Percentiles rank a stretch among this genome's conserved stretches.
phyloP scores from a whole-genome alignment of 805 yeast genomes.

The Hanseniaspora pseudoguilliermondii region DNA sequence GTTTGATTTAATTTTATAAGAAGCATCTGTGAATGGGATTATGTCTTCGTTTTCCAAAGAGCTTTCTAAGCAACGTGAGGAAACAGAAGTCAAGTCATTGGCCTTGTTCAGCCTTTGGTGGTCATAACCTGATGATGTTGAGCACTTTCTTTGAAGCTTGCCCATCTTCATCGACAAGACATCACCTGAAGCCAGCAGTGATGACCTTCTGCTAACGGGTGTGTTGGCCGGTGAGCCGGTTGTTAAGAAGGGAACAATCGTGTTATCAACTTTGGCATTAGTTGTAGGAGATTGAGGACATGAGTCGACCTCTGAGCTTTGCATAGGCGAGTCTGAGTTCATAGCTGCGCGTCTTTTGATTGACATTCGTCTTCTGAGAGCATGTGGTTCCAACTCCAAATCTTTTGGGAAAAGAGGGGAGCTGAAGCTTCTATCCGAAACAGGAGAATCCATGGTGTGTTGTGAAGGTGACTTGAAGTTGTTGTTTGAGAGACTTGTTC shows the following conservation, averaged over 20 bases:
- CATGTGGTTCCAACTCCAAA: not conserved
- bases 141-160: not conserved
- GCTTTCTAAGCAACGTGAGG: not conserved
- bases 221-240: not conserved
- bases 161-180: conserved; percentile 9
- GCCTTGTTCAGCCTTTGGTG: not conserved
- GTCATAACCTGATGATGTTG: not conserved
- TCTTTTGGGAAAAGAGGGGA: not conserved
- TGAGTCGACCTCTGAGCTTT: not conserved
- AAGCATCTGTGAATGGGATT: not conserved
- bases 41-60: not conserved
- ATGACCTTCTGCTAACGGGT: not conserved
- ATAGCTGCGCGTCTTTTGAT: not conserved
- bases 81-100: not conserved
- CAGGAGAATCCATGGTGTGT: not conserved
- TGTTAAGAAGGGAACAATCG: not conserved
- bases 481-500: not conserved
- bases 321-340: not conserved
- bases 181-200: conserved; percentile 10
- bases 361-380: conserved; percentile 4
- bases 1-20: not conserved
- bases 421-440: not conserved
- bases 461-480: not conserved
- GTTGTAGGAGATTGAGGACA: not conserved
- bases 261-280: not conserved